Conservation (phyloP, 805 yeast genomes). For the Cyberlindnera xishuangbannaensis region DNA sequence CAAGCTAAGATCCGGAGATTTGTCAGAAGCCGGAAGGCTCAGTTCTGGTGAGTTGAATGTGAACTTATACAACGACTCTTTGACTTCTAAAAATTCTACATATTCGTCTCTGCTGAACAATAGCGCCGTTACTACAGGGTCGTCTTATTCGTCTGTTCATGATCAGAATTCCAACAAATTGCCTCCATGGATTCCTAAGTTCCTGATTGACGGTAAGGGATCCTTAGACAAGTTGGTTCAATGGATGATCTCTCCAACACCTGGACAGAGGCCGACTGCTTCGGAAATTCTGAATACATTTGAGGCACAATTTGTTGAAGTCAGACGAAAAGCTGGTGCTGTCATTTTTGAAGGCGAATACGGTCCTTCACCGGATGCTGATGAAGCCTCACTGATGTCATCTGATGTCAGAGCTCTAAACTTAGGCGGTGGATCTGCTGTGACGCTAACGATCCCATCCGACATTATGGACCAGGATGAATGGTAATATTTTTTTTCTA, state of each 20-base stretch:
- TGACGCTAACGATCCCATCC: conserved; percentile 15
- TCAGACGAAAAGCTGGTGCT: conserved; percentile 84
- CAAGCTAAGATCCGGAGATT: conserved; percentile 87
- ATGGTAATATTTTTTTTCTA: conserved; percentile 11
- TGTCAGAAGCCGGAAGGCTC: conserved; percentile 88
- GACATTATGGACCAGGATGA: conserved; percentile 21
- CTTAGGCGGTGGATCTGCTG: conserved; percentile 12
- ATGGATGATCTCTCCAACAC: conserved; percentile 87
- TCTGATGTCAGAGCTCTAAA: conserved; percentile 19
- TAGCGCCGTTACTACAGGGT: conserved; percentile 20
- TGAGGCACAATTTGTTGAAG: conserved; percentile 75
- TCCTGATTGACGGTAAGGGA: conserved; percentile 65
- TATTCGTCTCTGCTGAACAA: conserved; percentile 22
- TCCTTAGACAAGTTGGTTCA: conserved; percentile 74
- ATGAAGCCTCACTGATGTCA: conserved; percentile 23
- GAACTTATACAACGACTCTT: conserved; percentile 21
- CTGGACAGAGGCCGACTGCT: conserved; percentile 76
- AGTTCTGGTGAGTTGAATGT: conserved; percentile 60
- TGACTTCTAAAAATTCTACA: conserved; percentile 21
- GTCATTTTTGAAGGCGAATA: conserved; percentile 93
- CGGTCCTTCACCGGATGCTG: conserved; percentile 66
- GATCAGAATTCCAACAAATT: conserved; percentile 27
- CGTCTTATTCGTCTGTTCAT: conserved; percentile 25
- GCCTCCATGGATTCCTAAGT: conserved; percentile 87
- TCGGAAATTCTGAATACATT: conserved; percentile 57